phyloP scores from a whole-genome alignment of 768 basidiomycete species.

The Tylopilus intermedius region DNA sequence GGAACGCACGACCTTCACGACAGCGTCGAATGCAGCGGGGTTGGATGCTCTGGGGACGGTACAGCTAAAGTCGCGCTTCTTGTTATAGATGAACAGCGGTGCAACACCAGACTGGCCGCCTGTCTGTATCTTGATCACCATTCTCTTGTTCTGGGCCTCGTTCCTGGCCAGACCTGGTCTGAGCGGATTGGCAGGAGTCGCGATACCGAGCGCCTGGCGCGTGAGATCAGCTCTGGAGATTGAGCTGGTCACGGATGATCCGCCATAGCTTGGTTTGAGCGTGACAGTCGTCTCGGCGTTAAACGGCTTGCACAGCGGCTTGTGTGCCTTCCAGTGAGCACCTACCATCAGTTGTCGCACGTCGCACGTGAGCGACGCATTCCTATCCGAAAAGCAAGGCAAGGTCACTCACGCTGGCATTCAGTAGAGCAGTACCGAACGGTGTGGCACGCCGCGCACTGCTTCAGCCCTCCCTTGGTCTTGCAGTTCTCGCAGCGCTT shows the following conservation, averaged over 20 bases:
- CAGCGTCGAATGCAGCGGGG: slow-evolving; percentile 36
- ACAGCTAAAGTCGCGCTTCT: slow-evolving; percentile 52
- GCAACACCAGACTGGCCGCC: slow-evolving; percentile 12
- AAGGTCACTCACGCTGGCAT: slow-evolving; percentile 45
- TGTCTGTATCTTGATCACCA: slow-evolving; percentile 51
- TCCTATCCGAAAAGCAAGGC: too few species aligned
- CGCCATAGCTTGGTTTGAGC: slow-evolving; percentile 40
- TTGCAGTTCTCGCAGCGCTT: slow-evolving; percentile 41
- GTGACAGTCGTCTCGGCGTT: slow-evolving; percentile 39
- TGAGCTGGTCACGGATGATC: slow-evolving; percentile 7
- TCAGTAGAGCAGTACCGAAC: slow-evolving; percentile 49
- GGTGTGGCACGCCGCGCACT: slow-evolving; percentile 42
- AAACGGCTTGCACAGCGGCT: slow-evolving; percentile 44
- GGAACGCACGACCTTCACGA: slow-evolving; percentile 36
- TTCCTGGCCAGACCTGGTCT: slow-evolving; percentile 22
- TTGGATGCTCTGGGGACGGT: slow-evolving; percentile 31
- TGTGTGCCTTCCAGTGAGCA: slow-evolving; percentile 46
- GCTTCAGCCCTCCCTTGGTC: slow-evolving; percentile 32
- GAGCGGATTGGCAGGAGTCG: slow-evolving; percentile 12
- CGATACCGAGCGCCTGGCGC: slow-evolving; percentile 29
- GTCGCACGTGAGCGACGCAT: neutral
- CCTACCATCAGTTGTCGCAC: slow-evolving; percentile 25
- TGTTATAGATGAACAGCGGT: slow-evolving; percentile 44
- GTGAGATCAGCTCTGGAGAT: slow-evolving; percentile 28
- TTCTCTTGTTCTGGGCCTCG: slow-evolving; percentile 30